Conservation (phyloP, 345 rosid species). For the Conringia planisiliqua region DNA sequence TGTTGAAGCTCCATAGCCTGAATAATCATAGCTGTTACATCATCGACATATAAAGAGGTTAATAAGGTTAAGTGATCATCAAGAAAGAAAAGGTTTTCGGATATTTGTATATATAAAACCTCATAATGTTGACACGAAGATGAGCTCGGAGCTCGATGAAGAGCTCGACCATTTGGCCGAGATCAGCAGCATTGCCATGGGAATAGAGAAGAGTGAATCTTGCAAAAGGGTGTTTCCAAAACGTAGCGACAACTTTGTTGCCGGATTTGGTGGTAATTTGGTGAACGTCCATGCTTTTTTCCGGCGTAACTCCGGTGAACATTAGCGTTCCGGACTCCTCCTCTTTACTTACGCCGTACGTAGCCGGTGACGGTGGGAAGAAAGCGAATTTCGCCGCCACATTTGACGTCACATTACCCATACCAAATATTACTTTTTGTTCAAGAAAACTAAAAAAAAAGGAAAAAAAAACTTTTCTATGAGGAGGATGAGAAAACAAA, state of each 20-base stretch:
- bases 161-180: constrained; percentile 88
- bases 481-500: constrained; percentile 18
- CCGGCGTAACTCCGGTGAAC: constrained; percentile 63
- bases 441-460: neutral
- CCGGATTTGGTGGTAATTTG: constrained; percentile 70
- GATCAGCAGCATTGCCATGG: constrained; percentile 95
- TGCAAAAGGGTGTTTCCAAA: constrained; percentile 93
- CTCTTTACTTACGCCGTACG: constrained; percentile 61
- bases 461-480: neutral
- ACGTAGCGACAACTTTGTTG: constrained; percentile 73
- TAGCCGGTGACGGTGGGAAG: constrained; percentile 87
- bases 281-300: constrained; percentile 79
- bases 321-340: constrained; percentile 55
- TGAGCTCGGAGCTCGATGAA: constrained; percentile 95
- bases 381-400: constrained; percentile 96
- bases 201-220: constrained; percentile 84
- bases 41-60: neutral
- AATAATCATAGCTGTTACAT: constrained; percentile 92
- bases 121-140: constrained; percentile 81
- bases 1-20: constrained; percentile 95
- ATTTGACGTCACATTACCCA: constrained; percentile 89
- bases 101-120: constrained; percentile 33
- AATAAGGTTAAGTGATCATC: neutral
- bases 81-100: neutral
- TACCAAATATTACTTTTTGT: constrained; percentile 9